A percentile compares a stretch with the other conserved stretches of the same genome.
These are phyloP conservation scores for Apium graveolens DNA, from an alignment of 129 eudicot species.

Conservation along the genomic window DNA sequence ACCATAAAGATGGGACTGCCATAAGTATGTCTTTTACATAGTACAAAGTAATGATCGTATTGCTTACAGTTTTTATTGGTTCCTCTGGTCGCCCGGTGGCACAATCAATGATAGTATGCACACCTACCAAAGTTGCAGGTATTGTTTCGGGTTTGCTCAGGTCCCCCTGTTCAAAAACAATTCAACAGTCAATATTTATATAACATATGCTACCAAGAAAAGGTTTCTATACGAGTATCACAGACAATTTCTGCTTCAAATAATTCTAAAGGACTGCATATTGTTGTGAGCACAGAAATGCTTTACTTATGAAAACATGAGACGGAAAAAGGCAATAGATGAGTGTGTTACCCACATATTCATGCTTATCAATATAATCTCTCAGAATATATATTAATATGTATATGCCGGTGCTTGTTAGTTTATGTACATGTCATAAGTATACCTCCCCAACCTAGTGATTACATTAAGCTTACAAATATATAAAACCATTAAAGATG, in stretches of 20 bases:
- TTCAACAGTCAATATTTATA: background rate
- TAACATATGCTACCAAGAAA: background rate
- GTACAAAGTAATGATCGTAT: background rate
- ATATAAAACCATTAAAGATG: background rate
- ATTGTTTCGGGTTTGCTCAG: constrained; percentile 87
- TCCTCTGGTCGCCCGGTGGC: constrained; percentile 99
- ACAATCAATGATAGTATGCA: constrained; percentile 92
- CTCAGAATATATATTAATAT: background rate
- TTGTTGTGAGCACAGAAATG: background rate
- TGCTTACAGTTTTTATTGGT: constrained; percentile 88
- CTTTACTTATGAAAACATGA: background rate
- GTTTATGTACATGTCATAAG: background rate
- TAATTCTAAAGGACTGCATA: background rate
- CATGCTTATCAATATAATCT: background rate
- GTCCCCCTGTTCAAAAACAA: constrained; percentile 64
- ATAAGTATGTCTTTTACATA: background rate
- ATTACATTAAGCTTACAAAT: background rate
- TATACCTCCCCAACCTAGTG: background rate
- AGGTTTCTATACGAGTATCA: background rate
- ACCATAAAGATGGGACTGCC: background rate
- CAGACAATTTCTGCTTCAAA: background rate
- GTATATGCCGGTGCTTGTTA: background rate
- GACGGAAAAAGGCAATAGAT: background rate
- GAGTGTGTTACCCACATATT: background rate
- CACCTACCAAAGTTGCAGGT: constrained; percentile 93